phyloP scores from a whole-genome alignment of 106 monocot genomes.

The Narthecium ossifragum region DNA sequence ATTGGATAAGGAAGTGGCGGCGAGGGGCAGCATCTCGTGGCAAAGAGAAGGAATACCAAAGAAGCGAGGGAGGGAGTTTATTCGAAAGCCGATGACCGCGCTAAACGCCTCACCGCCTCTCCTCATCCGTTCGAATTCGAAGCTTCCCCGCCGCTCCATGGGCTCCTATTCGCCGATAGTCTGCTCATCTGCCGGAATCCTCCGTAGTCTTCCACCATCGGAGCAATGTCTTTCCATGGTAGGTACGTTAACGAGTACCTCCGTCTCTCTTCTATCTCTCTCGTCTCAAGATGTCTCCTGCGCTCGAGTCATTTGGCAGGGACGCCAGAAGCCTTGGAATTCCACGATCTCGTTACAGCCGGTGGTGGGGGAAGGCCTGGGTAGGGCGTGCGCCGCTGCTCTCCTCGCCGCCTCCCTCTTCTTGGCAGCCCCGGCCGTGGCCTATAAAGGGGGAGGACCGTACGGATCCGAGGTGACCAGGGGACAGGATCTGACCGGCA shows the following conservation, averaged over 20 bases:
- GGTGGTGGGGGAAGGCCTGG: slow-evolving; percentile 1
- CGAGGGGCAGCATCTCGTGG: no score
- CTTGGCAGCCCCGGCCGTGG: slow-evolving; percentile 57
- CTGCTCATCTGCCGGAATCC: no score
- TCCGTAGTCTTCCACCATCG: no score
- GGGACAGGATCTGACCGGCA: slow-evolving; percentile 90
- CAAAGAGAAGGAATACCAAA: no score
- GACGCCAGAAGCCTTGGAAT: neutral
- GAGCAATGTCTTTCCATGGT: no score
- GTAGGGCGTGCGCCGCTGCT: slow-evolving; percentile 9
- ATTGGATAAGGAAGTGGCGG: no score
- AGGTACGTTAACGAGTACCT: neutral
- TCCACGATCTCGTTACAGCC: neutral
- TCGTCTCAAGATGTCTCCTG: neutral
- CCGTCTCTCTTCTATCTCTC: neutral
- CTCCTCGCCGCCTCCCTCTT: slow-evolving; percentile 46
- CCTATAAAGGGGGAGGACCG: slow-evolving; percentile 85
- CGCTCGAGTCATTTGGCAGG: neutral
- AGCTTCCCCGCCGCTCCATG: no score
- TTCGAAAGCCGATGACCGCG: no score
- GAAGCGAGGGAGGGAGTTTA: no score
- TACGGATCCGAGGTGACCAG: slow-evolving; percentile 84
- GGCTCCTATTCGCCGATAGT: no score
- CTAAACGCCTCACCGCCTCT: no score
- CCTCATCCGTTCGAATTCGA: no score